Conservation (phyloP, 2,329 filamentous ascomycete species). For the Fusarium cyanostomum region DNA sequence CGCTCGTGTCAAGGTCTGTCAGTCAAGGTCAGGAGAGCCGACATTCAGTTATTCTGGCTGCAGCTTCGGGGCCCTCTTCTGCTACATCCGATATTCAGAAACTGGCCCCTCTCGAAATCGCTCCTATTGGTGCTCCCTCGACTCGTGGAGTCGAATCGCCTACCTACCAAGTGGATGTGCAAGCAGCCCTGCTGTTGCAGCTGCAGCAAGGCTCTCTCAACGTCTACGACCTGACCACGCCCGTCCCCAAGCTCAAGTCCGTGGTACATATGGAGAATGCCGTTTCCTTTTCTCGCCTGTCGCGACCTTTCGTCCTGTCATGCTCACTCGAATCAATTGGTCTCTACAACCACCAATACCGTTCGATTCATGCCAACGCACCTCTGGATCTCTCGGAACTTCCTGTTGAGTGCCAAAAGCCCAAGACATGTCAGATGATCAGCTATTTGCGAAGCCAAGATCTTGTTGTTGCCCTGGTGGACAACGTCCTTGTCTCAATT, state of each 20-base stretch:
- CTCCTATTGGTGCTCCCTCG: slow-evolving; percentile 47
- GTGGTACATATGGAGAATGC: slow-evolving; percentile 61
- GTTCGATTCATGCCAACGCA: slow-evolving; percentile 64
- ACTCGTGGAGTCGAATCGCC: slow-evolving; percentile 24
- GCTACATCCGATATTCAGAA: slow-evolving; percentile 46
- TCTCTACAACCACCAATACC: slow-evolving; percentile 76
- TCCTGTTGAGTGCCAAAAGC: slow-evolving; percentile 48
- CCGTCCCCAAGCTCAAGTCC: slow-evolving; percentile 69
- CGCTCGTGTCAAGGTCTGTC: slow-evolving; percentile 57
- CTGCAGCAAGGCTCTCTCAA: slow-evolving; percentile 63
- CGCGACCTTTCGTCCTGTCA: slow-evolving; percentile 71
- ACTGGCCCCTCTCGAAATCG: slow-evolving; percentile 53
- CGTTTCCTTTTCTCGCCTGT: slow-evolving; percentile 72
- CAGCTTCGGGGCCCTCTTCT: slow-evolving; percentile 39
- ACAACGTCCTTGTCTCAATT: slow-evolving; percentile 71
- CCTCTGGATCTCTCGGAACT: slow-evolving; percentile 56
- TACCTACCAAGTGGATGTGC: slow-evolving; percentile 67
- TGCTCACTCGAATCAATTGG: slow-evolving; percentile 65
- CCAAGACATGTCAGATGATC: slow-evolving; percentile 57
- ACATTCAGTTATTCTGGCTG: slow-evolving; percentile 49
- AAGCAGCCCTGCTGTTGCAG: slow-evolving; percentile 71
- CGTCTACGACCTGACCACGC: slow-evolving; percentile 71
- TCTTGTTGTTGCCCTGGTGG: slow-evolving; percentile 71
- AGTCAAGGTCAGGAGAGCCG: slow-evolving; percentile 44
- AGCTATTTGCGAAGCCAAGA: slow-evolving; percentile 73